These are phyloP conservation scores for Trametes cingulata DNA, from an alignment of 768 basidiomycete genomes.

Conservation along the genomic window DNA sequence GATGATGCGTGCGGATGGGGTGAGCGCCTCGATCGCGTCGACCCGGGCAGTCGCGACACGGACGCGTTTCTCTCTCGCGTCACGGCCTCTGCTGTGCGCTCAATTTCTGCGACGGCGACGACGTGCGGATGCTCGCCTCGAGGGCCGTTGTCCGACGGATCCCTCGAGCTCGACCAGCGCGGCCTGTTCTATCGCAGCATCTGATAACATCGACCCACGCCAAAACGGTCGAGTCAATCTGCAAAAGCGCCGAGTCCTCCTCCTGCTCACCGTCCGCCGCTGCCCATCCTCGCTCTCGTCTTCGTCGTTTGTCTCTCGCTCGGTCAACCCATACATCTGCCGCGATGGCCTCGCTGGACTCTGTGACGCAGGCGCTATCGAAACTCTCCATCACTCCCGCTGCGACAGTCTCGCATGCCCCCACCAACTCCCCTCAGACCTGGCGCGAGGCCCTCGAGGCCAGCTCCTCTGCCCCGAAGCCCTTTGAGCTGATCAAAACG, in stretches of 20 bases:
- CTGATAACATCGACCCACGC: slow-evolving; percentile 27
- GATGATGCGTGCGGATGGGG: background rate
- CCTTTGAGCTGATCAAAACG: slow-evolving; percentile 79
- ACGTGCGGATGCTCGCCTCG: slow-evolving; percentile 17
- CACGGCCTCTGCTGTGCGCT: background rate
- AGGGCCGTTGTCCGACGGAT: slow-evolving; percentile 15
- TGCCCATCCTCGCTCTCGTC: background rate
- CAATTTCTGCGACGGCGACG: background rate
- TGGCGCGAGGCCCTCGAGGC: slow-evolving; percentile 77
- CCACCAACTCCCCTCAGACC: slow-evolving; percentile 66
- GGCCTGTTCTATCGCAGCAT: slow-evolving; percentile 22
- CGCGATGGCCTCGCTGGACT: slow-evolving; percentile 40
- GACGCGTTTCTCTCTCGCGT: slow-evolving; percentile 12
- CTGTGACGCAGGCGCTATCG: slow-evolving; percentile 44
- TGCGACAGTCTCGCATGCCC: slow-evolving; percentile 54
- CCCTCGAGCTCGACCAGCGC: slow-evolving; percentile 16
- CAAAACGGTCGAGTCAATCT: slow-evolving; percentile 28
- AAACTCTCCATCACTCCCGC: slow-evolving; percentile 56
- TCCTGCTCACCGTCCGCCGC: background rate
- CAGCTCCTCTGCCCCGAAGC: slow-evolving; percentile 48
- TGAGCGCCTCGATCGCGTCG: slow-evolving; percentile 14
- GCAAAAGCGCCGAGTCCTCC: slow-evolving; percentile 19
- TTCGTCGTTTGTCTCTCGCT: background rate
- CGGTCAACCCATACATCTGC: slow-evolving; percentile 18
- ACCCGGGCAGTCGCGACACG: background rate